Conservation (phyloP, 2,329 filamentous ascomycete genomes). For the Pseudogymnoascus sp. region DNA sequence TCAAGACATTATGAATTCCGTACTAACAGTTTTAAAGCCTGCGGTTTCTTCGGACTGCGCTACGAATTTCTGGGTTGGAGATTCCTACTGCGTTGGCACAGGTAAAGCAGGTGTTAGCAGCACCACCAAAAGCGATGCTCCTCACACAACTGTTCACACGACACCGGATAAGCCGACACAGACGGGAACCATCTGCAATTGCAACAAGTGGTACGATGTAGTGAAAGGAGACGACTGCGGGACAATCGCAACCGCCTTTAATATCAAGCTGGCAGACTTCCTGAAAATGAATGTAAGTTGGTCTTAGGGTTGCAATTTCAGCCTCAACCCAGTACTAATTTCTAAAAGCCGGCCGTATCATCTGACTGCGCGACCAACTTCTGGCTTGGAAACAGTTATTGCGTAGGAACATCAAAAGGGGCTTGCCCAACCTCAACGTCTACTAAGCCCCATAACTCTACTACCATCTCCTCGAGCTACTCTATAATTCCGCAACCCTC, state of each 20-base stretch:
- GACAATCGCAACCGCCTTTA: neutral
- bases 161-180: neutral
- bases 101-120: neutral
- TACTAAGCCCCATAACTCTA: conserved; percentile 8
- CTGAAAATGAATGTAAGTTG: conserved; percentile 2
- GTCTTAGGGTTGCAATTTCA: neutral
- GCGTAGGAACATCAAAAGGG: conserved; percentile 19
- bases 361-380: conserved; percentile 25
- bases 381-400: conserved; percentile 24
- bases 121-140: neutral
- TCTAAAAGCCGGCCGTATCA: conserved; percentile 25
- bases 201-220: conserved; percentile 11
- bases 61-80: conserved; percentile 21
- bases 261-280: conserved; percentile 7
- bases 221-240: conserved; percentile 10
- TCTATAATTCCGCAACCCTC: conserved; percentile 12
- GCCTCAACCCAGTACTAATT: neutral
- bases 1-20: too few relatives aligned
- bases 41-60: conserved; percentile 19
- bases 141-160: conserved; percentile 6
- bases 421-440: conserved; percentile 15
- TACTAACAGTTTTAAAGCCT: neutral
- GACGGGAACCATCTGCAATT: conserved; percentile 6
- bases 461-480: conserved; percentile 9
- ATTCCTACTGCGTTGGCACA: conserved; percentile 26